Evolutionary conservation across 345 rosid genomes (phyloP).

Genomic region (Eucalyptus curtisii): DNA sequence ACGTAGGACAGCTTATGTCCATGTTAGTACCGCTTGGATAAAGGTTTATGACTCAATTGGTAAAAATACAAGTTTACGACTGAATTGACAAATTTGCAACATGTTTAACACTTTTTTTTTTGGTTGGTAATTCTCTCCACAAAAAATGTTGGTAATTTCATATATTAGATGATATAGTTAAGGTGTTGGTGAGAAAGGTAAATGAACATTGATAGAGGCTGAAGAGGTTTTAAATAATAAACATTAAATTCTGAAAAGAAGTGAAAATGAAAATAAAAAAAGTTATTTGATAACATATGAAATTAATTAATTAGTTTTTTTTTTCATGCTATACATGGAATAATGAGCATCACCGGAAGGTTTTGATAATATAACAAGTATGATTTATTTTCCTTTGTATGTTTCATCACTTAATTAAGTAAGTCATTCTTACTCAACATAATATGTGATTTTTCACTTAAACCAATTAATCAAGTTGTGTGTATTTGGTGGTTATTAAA

Average conservation of each 20-base stretch:
- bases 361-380: background rate
- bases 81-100: no score
- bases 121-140: no score
- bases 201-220: background rate
- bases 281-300: background rate
- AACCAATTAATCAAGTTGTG: background rate
- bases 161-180: background rate
- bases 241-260: background rate
- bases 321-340: background rate
- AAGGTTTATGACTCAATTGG: no score
- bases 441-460: background rate
- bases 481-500: background rate
- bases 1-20: no score
- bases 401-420: background rate
- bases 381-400: background rate
- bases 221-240: background rate
- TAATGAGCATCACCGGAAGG: background rate
- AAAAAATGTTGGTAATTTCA: background rate
- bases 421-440: background rate
- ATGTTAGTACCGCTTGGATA: no score
- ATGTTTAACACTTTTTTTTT: no score
- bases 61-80: no score
- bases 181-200: background rate
- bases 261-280: background rate
- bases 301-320: background rate